Base-by-base conservation (phyloP, 1,284 basidiomycete genomes). In the Pterulicium gracile region DNA sequence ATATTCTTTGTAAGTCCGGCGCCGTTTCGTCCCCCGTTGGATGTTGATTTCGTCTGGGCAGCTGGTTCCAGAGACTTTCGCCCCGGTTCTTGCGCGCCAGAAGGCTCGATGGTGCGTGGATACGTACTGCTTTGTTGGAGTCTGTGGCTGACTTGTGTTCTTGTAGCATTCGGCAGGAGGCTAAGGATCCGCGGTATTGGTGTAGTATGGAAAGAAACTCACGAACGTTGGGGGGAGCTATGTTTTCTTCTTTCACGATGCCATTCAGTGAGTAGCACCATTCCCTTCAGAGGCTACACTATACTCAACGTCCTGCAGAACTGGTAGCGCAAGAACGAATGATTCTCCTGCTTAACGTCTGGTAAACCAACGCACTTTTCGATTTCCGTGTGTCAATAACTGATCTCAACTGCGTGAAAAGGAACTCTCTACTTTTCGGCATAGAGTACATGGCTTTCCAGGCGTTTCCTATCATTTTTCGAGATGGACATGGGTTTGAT, bases 401-500 rank as follows among this genome's bases (percentile, higher is more conserved):
- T 32, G 27, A 32, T 7, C n/a, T 32, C 27, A n/a, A 32, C 7
- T n/a, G 10, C 27, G 10, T 32, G 27, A 10, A 32, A 10, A 65
- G 62, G 73, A 69, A 64, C 20, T 66, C 83, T 0, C 61, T 86
- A 13, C 65, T 88, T 18, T 75, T 90, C 4, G 86, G 84, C 0
- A 82, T 90, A 42, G 66, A 89, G 0, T 90, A 90, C 59, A 70
- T 86, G 2, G 73, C 79, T 12, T 88, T 88, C 60, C 72, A 80
- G 52, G 79, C 77, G 0, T 85, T 84, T 53, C 80, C 80, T 0
- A 72, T 84, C 49, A 81, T 88, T 20, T 88, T 88, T 57, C 61
- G 66, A n/a, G 51, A 62, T 3, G 62, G 66, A 2, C 79, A 86
- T 55, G 72, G 73, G 10, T 88, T 88, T 59, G 72, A 67, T 50